Percentiles rank a stretch among this genome's conserved stretches.
Conservation (phyloP, 257 asterid species). For the Nicotiana paniculata region DNA sequence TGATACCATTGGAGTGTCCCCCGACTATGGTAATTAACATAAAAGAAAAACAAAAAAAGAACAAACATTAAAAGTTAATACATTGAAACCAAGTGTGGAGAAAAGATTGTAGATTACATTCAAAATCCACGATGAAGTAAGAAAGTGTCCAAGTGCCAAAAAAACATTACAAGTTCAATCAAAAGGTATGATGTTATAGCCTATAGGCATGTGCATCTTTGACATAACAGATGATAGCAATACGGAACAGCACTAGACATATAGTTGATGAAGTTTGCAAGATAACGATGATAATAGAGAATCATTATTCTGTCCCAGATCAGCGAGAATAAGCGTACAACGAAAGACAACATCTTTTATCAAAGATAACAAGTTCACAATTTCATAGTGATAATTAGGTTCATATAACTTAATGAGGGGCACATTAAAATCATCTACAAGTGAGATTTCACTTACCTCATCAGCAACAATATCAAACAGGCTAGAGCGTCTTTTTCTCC, state of each 20-base stretch:
- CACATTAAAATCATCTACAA: background rate
- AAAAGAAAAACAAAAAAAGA: background rate
- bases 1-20: slow-evolving; percentile 47
- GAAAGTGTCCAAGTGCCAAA: background rate
- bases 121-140: background rate
- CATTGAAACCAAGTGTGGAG: background rate
- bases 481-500: slow-evolving; percentile 98
- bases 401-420: background rate
- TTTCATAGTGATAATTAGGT: background rate
- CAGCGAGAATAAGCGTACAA: background rate
- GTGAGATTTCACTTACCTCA: slow-evolving; percentile 57
- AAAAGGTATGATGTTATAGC: background rate
- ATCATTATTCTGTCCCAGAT: background rate
- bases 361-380: background rate
- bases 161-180: background rate
- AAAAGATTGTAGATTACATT: background rate
- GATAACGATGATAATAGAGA: background rate
- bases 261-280: background rate
- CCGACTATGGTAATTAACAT: slow-evolving; percentile 35
- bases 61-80: background rate
- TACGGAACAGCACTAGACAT: background rate
- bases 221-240: background rate
- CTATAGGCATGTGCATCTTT: background rate
- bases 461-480: slow-evolving; percentile 89
- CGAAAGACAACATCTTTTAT: background rate